These are phyloP conservation scores for Bipolaris gigantea DNA, from an alignment of 2,329 filamentous ascomycete genomes.

Conservation along the genomic window DNA sequence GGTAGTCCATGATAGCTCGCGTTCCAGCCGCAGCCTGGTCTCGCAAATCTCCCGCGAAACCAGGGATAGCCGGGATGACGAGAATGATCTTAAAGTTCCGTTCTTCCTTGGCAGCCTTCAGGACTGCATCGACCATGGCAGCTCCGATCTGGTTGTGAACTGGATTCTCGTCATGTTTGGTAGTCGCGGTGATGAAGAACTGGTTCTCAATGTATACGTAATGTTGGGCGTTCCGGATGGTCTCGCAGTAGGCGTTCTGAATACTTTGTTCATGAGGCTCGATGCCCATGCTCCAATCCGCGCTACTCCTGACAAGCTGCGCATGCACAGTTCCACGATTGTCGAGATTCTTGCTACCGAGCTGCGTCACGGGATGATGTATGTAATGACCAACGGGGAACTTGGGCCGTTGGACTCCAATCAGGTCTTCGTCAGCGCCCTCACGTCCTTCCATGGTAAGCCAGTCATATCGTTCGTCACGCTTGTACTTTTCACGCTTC, in stretches of 20 bases:
- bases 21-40: constrained; percentile 83
- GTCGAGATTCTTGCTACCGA: constrained; percentile 64
- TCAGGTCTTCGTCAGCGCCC: constrained; percentile 77
- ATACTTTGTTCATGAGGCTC: constrained; percentile 76
- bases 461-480: constrained; percentile 82
- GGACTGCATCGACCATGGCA: constrained; percentile 87
- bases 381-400: constrained; percentile 88
- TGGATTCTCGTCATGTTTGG: constrained; percentile 74
- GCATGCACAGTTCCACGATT: constrained; percentile 73
- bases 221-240: constrained; percentile 86
- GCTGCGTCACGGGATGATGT: constrained; percentile 72
- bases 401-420: constrained; percentile 85
- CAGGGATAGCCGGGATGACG: constrained; percentile 86
- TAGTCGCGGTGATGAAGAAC: constrained; percentile 88
- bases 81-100: constrained; percentile 91
- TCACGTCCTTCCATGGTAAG: constrained; percentile 75
- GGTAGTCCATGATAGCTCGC: constrained; percentile 93
- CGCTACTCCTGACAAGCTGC: constrained; percentile 85
- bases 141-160: constrained; percentile 85
- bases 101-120: constrained; percentile 76
- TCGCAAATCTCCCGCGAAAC: constrained; percentile 88
- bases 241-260: constrained; percentile 80
- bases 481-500: constrained; percentile 97
- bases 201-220: constrained; percentile 98
- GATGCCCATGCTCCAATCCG: constrained; percentile 93